These are phyloP conservation scores for Boletellus ananiceps DNA, from an alignment of 768 basidiomycete genomes.

Conservation along the genomic window DNA sequence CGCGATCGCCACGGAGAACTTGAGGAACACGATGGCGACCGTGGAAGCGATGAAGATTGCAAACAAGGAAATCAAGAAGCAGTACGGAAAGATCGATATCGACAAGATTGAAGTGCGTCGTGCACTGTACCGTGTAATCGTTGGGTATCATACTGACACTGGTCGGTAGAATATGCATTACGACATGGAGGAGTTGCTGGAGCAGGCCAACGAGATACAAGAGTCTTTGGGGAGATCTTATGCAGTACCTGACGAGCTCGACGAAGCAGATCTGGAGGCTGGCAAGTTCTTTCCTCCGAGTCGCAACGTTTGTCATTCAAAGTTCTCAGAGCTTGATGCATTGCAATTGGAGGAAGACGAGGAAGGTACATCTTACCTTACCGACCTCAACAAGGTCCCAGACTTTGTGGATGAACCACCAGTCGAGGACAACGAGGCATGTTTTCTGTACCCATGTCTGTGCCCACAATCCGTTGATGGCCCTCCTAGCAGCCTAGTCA, in stretches of 20 bases:
- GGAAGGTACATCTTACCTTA: constrained; percentile 83
- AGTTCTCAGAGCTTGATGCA: constrained; percentile 81
- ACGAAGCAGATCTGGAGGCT: constrained; percentile 96
- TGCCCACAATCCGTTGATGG: background rate
- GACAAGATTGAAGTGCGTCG: constrained; percentile 91
- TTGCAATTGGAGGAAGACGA: constrained; percentile 89
- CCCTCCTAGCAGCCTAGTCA: constrained; percentile 34
- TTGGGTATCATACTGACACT: background rate
- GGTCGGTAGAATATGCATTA: constrained; percentile 80
- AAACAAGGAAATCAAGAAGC: constrained; percentile 94
- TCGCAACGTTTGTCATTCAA: background rate
- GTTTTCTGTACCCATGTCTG: constrained; percentile 11
- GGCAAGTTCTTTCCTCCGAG: constrained; percentile 44
- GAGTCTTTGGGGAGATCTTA: constrained; percentile 92
- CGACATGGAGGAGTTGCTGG: constrained; percentile 96
- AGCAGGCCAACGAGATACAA: constrained; percentile 97
- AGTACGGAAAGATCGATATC: constrained; percentile 95
- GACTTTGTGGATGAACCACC: constrained; percentile 92
- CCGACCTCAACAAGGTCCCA: constrained; percentile 81
- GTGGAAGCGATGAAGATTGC: constrained; percentile 94
- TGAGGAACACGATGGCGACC: constrained; percentile 98
- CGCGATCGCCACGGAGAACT: constrained; percentile 92
- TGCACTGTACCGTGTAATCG: background rate
- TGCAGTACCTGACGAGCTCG: constrained; percentile 94
- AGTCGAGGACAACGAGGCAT: constrained; percentile 59